Base-by-base conservation (phyloP, 345 rosid species). In the Linum usitatissimum region DNA sequence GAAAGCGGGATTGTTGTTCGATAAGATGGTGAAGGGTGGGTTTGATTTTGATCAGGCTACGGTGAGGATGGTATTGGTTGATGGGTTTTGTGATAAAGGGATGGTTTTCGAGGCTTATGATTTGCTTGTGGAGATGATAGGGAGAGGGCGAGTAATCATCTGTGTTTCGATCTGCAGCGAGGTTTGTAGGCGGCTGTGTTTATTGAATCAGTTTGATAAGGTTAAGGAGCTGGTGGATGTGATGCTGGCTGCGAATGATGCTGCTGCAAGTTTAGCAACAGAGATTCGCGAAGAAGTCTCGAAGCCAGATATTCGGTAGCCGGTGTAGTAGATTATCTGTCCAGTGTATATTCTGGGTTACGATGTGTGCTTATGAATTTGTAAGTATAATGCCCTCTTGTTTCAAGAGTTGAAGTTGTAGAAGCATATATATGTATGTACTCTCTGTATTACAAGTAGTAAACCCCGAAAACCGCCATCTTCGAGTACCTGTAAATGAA, bases 11-110 rank as follows among this genome's bases (percentile, higher is more conserved):
- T 63, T 40, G 17, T 4, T 80, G 70, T 78, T 71, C 3, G 69
- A 75, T 18, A 60, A 65, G 63, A 70, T 81, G 77, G 77, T 39
- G 55, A 72, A n/a, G n/a, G 64, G 70, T 20, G 84, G 78, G 63
- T 60, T 79, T 61, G 71, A 74, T 70, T 53, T 77, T 18, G 81
- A 79, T 30, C 69, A 77, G 64, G 73, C 17, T 53, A 68, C 70
- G 64, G 65, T 74, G 69, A 59, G 39, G 18, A 58, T 49, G 18
- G 3, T 31, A 6, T 68, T 82, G 72, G 38, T 59, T 42, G 75
- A 78, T 68, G 75, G 72, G 34, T 78, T 66, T 64, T 72, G 71
- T 21, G 14, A 18, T 18, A 75, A 2, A 59, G 87, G 79, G 60
- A 78, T 79, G 81, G 64, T 64, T 0, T 62, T 66, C 62, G 56